Base-by-base conservation (phyloP, 2,329 filamentous ascomycete genomes). In the Chaetomium strumarium region DNA sequence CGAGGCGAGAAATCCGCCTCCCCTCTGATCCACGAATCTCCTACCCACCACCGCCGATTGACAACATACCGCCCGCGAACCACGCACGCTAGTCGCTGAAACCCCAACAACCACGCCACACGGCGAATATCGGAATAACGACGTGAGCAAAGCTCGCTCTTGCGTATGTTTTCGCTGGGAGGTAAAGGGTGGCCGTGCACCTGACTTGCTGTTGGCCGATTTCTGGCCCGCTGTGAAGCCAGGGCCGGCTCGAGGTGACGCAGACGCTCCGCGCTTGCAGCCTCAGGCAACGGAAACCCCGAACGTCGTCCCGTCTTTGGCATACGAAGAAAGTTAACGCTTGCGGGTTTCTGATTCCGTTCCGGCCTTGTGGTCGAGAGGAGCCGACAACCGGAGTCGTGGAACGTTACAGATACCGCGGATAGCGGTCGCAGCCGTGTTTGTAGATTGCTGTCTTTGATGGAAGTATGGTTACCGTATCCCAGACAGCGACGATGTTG, bases 391-490 rank as follows among this genome's bases (percentile, higher is more conserved):
- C 41, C 20, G 39, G 8, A 16, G 20, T 30, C 20, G 20, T 42
- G n/a, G 14, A 38, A 38, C 47, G 13, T 30, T n/a, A 11, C 33
- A 38, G 16, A 17, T 29, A 24, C 45, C n/a, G 29, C 36, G 29
- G 12, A 29, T 29, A 24, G 13, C 37, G 20, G 13, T 17, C 42
- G 19, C 13, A 19, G 7, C 29, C 24, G 13, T 40, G 20, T n/a
- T 24, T 16, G 40, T 33, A 8, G 17, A 14, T 31, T 46, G 20
- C 38, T 12, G 5, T 7, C 36, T 12, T 55, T 41, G 55, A 58
- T 57, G 55, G 59, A 47, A 62, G 53, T 40, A 81, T 80, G 78
- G 73, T 78, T 62, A 72, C 75, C 64, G 73, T 81, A 66, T 76
- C 78, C 60, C 72, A 74, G 56, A 72, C 73, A 57, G 70, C 74